phyloP scores from a whole-genome alignment of 139 green algal genomes.

The Tetradesmus lagerheimii region DNA sequence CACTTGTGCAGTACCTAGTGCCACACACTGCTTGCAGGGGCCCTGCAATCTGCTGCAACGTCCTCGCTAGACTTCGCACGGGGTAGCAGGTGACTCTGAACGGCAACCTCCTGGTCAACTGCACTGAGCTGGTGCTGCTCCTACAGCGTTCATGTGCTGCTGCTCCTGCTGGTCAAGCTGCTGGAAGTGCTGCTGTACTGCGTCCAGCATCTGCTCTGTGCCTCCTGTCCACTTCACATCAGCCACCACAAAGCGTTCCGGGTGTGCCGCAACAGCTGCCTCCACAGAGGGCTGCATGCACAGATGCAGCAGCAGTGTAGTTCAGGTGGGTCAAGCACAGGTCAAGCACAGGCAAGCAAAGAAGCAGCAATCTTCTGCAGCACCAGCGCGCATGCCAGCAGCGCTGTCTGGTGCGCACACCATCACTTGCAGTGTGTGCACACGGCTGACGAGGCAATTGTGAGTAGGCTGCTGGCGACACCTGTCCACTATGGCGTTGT shows the following conservation, averaged over 20 bases:
- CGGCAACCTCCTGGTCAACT: neutral
- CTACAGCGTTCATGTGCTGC: neutral
- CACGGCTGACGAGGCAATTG: neutral
- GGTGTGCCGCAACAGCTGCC: slow-evolving; percentile 52
- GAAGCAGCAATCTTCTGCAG: neutral
- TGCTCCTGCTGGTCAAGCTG: slow-evolving; percentile 5
- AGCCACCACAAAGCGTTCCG: slow-evolving; percentile 61
- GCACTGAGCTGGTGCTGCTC: neutral
- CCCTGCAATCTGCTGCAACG: neutral
- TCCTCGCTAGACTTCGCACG: no score
- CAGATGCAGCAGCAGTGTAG: neutral
- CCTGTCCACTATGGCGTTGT: no score
- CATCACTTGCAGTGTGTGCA: neutral
- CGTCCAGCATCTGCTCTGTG: slow-evolving; percentile 71
- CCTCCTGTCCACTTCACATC: slow-evolving; percentile 59
- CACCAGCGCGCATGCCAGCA: no score
- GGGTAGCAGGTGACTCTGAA: no score
- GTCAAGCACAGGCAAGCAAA: neutral
- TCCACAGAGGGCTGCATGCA: slow-evolving; percentile 56
- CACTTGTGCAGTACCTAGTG: neutral
- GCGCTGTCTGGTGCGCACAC: neutral
- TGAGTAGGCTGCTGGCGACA: neutral
- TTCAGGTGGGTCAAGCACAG: neutral
- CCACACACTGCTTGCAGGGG: neutral
- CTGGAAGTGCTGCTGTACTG: slow-evolving; percentile 49